Conservation (phyloP, 2,329 filamentous ascomycete species). For the Penicillium sp. region DNA sequence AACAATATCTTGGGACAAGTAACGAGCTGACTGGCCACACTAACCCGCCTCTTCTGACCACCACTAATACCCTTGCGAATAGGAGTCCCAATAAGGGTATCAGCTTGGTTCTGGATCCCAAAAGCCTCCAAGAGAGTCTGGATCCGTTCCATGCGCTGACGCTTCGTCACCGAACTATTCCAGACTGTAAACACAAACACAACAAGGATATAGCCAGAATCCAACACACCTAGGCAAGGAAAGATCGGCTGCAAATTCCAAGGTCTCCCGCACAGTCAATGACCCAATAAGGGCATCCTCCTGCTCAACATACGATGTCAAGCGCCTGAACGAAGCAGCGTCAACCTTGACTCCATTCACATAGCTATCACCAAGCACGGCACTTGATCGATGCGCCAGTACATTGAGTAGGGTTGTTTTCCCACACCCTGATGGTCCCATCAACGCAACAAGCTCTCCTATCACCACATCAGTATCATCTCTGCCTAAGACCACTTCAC, state of each 20-base stretch:
- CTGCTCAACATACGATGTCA: constrained; percentile 79
- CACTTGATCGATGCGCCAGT: constrained; percentile 60
- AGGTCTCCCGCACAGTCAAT: constrained; percentile 72
- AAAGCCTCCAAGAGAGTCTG: constrained; percentile 65
- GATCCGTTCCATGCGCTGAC: constrained; percentile 59
- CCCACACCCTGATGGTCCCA: constrained; percentile 69
- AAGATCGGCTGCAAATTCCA: constrained; percentile 70
- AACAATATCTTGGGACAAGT: constrained; percentile 77
- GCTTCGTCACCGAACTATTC: constrained; percentile 47
- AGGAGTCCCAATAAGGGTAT: constrained; percentile 73
- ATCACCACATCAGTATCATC: constrained; percentile 2
- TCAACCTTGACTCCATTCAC: constrained; percentile 60
- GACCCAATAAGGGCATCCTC: constrained; percentile 79
- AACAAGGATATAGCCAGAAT: too few relatives aligned
- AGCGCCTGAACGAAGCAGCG: constrained; percentile 54
- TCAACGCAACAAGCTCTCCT: constrained; percentile 71
- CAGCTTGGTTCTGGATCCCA: constrained; percentile 63
- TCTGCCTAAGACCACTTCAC: constrained; percentile 1
- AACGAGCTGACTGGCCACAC: constrained; percentile 74
- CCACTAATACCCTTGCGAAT: constrained; percentile 79
- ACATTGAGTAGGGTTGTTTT: constrained; percentile 83
- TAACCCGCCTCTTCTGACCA: constrained; percentile 75
- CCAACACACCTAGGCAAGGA: constrained; percentile 51
- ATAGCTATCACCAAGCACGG: constrained; percentile 51
- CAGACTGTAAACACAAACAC: constrained; percentile 4